Evolutionary conservation across 2,329 filamentous ascomycete species (phyloP).

Genomic region (Scolecobasidium constrictum): DNA sequence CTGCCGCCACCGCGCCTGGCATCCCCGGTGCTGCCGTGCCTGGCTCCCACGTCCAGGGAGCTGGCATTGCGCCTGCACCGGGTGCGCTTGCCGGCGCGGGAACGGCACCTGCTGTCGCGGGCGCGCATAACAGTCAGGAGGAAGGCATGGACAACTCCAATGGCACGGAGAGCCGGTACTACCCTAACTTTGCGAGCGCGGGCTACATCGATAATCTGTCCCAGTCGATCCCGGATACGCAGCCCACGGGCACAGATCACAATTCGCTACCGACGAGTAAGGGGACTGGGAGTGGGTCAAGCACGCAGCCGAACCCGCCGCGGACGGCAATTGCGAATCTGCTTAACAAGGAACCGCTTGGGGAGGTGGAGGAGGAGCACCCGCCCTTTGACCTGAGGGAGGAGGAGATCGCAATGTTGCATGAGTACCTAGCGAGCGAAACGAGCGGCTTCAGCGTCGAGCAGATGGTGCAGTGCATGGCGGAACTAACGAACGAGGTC

Average conservation of each 20-base stretch:
- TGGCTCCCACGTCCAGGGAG: not conserved
- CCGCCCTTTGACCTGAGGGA: constrained; percentile 33
- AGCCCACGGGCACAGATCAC: constrained; percentile 19
- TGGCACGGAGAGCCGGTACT: constrained; percentile 38
- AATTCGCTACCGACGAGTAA: not conserved
- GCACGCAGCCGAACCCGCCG: constrained; percentile 3
- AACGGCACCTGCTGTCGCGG: not conserved
- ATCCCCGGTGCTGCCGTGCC: not conserved
- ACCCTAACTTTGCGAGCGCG: constrained; percentile 44
- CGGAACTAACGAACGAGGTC: constrained; percentile 79
- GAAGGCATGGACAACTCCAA: constrained; percentile 59
- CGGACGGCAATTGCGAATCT: constrained; percentile 25
- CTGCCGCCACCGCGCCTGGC: not conserved
- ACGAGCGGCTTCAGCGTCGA: constrained; percentile 79
- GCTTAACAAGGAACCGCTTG: too few species aligned
- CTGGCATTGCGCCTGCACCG: too few species aligned
- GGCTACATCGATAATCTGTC: constrained; percentile 42
- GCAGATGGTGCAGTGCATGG: constrained; percentile 88
- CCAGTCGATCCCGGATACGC: constrained; percentile 55
- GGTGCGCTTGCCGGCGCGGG: not conserved
- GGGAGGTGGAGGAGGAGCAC: too few species aligned
- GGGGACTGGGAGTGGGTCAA: not conserved
- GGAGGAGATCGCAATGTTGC: constrained; percentile 44
- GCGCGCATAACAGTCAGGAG: not conserved
- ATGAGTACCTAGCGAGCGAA: constrained; percentile 50